A percentile compares a stretch with the other conserved stretches of the same genome.
phyloP scores from a whole-genome alignment of 352 stramenopile species.

The Aphanomyces stellatus region DNA sequence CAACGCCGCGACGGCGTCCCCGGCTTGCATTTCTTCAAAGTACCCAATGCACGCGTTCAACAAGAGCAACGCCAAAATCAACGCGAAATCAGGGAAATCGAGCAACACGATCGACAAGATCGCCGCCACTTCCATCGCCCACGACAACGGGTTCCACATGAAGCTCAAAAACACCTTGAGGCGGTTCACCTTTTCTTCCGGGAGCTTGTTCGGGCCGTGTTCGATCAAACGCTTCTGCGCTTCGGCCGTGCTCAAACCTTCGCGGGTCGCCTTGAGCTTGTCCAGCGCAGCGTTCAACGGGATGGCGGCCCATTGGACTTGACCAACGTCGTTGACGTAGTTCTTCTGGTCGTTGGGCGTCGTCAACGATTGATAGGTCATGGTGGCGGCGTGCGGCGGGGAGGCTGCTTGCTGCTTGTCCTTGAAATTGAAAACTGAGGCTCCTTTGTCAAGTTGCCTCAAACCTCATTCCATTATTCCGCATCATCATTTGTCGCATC shows the following conservation, averaged over 20 bases:
- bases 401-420: neutral
- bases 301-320: conserved; percentile 66
- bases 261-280: conserved; percentile 46
- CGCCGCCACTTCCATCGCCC: neutral
- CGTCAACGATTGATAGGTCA: conserved; percentile 33
- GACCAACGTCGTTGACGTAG: conserved; percentile 66
- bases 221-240: neutral
- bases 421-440: neutral
- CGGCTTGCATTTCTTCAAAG: neutral
- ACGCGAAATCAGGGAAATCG: neutral
- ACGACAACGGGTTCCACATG: neutral
- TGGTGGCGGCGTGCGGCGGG: too few relatives aligned
- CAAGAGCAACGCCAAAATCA: neutral
- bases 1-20: neutral
- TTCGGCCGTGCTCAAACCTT: neutral
- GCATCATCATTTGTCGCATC: too few relatives aligned
- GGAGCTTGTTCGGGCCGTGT: neutral
- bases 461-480: neutral
- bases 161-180: neutral
- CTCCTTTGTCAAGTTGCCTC: neutral
- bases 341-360: conserved; percentile 72
- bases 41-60: neutral
- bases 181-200: neutral
- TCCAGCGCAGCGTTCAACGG: conserved; percentile 71
- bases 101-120: neutral